Evolutionary conservation across 768 basidiomycete genomes (phyloP).

Genomic region (Boletus edulis): DNA sequence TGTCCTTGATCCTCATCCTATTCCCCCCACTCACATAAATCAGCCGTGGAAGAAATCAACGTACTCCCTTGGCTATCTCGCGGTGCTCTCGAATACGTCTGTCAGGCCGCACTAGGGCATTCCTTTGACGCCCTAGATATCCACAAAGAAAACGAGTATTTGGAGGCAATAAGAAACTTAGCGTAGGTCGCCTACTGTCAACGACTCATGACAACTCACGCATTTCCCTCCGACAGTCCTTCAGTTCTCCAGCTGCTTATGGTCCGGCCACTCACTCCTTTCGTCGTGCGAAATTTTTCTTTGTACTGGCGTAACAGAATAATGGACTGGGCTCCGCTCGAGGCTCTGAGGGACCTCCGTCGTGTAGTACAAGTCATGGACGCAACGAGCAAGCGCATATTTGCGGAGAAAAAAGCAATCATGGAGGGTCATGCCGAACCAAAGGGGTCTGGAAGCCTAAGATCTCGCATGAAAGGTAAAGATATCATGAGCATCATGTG

Average conservation of each 20-base stretch:
- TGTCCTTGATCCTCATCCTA: background rate
- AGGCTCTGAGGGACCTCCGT: slow-evolving; percentile 26
- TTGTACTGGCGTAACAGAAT: slow-evolving; percentile 32
- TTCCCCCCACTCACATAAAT: background rate
- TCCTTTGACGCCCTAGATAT: slow-evolving; percentile 30
- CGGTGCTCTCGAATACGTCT: slow-evolving; percentile 36
- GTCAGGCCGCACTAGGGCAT: slow-evolving; percentile 34
- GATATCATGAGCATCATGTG: slow-evolving; percentile 42
- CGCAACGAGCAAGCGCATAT: slow-evolving; percentile 25
- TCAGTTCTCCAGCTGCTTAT: slow-evolving; percentile 24
- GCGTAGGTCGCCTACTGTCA: slow-evolving; percentile 22
- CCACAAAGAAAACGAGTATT: slow-evolving; percentile 25
- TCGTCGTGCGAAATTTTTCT: slow-evolving; percentile 28
- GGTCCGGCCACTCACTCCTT: slow-evolving; percentile 33
- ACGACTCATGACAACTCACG: background rate
- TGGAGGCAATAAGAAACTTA: slow-evolving; percentile 28
- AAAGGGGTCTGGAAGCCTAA: slow-evolving; percentile 6
- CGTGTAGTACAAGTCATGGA: slow-evolving; percentile 31
- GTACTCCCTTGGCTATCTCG: slow-evolving; percentile 33
- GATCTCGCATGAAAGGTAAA: slow-evolving; percentile 20
- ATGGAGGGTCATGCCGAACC: slow-evolving; percentile 11
- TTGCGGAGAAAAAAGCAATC: slow-evolving; percentile 28
- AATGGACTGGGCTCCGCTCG: slow-evolving; percentile 32
- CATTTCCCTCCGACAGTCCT: slow-evolving; percentile 17
- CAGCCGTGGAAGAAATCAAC: slow-evolving; percentile 31